These are phyloP conservation scores for Xerocomus cyaneibrunnescens DNA, from an alignment of 1,284 basidiomycete species.

Conservation along the genomic window DNA sequence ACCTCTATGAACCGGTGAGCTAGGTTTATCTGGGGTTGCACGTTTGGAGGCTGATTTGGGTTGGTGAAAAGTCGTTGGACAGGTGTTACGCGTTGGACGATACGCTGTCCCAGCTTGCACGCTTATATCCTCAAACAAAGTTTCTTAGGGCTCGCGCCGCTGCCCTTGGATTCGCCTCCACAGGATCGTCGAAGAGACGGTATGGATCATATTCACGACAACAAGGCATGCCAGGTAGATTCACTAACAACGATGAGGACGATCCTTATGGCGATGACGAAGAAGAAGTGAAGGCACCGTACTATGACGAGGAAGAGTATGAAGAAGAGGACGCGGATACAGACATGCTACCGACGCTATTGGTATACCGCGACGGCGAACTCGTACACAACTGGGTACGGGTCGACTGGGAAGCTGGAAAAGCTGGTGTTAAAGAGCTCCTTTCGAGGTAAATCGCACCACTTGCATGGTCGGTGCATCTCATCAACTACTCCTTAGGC, in stretches of 20 bases:
- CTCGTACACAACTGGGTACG: conserved; percentile 81
- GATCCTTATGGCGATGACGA: conserved; percentile 42
- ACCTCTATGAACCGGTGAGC: conserved; percentile 80
- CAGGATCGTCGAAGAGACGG: conserved; percentile 25
- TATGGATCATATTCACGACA: conserved; percentile 11
- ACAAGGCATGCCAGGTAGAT: conserved; percentile 30
- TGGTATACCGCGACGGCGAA: conserved; percentile 81
- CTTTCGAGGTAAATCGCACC: conserved; percentile 52
- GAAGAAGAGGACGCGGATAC: conserved; percentile 59
- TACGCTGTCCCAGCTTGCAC: conserved; percentile 65
- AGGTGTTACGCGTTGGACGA: conserved; percentile 73
- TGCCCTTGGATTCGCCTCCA: conserved; percentile 72
- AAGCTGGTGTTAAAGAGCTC: conserved; percentile 64
- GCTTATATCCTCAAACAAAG: conserved; percentile 69
- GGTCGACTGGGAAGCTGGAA: conserved; percentile 80
- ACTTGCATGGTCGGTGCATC: neutral
- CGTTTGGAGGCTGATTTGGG: conserved; percentile 2
- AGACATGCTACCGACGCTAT: conserved; percentile 80
- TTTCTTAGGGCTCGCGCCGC: conserved; percentile 76
- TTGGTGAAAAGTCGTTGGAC: conserved; percentile 58
- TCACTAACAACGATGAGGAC: conserved; percentile 41
- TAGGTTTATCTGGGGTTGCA: neutral
- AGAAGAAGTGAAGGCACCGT: conserved; percentile 24
- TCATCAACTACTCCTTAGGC: conserved; percentile 15
- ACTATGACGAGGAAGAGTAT: conserved; percentile 39